Percentiles rank a stretch among this genome's conserved stretches.
phyloP scores from a whole-genome alignment of 345 rosid genomes.

The Gynandropsis gynandra region DNA sequence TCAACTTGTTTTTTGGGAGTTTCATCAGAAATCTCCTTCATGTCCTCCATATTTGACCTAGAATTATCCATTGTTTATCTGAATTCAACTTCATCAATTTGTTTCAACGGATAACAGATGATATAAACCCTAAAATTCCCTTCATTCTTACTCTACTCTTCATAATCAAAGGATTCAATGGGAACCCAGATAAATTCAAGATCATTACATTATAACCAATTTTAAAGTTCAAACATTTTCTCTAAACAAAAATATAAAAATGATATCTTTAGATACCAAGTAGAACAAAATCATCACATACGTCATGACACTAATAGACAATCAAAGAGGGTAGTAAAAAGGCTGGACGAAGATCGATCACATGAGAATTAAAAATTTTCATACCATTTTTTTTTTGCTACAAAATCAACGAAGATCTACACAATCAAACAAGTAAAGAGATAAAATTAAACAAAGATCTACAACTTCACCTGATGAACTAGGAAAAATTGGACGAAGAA shows the following conservation, averaged over 20 bases:
- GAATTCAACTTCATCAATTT: background rate
- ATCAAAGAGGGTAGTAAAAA: too few species aligned
- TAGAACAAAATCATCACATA: too few species aligned
- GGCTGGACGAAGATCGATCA: too few species aligned
- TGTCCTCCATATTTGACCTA: slow-evolving; percentile 28
- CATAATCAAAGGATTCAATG: slow-evolving; percentile 1
- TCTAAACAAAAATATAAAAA: background rate
- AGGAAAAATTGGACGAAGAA: too few species aligned
- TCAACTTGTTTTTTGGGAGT: slow-evolving; percentile 12
- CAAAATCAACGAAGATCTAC: too few species aligned
- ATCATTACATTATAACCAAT: background rate
- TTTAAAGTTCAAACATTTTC: background rate
- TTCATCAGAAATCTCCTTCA: slow-evolving; percentile 25
- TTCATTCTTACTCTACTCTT: background rate
- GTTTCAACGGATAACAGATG: background rate
- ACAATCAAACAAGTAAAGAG: too few species aligned
- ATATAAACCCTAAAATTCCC: background rate
- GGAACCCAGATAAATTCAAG: background rate
- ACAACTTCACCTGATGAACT: too few species aligned
- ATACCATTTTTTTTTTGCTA: too few species aligned
- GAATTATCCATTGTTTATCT: slow-evolving; percentile 21
- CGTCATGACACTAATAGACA: too few species aligned
- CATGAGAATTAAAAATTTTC: too few species aligned
- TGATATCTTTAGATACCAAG: background rate
- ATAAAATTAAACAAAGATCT: too few species aligned